Percentiles rank a stretch among this genome's conserved stretches.
These are phyloP conservation scores for Funneliformis geosporum DNA, from an alignment of 192 early-diverging fungal species.

Conservation along the genomic window DNA sequence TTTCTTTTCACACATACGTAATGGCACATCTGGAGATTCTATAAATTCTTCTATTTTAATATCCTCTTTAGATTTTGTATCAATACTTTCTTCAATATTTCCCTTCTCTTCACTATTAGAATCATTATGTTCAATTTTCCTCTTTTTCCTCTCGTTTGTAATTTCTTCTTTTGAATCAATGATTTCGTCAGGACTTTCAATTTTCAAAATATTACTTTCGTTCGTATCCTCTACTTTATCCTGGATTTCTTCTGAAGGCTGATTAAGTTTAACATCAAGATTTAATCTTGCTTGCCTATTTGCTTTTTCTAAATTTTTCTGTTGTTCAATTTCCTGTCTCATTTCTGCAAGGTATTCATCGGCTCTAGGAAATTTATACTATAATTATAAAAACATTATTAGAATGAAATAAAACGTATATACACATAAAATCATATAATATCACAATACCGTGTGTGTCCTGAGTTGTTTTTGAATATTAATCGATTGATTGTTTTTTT, in stretches of 20 bases:
- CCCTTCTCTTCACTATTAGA: neutral
- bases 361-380: conserved; percentile 46
- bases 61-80: neutral
- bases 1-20: conserved; percentile 61
- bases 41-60: conserved; percentile 32
- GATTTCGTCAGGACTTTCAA: neutral
- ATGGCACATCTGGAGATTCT: conserved; percentile 44
- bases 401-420: neutral
- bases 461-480: conserved; percentile 31
- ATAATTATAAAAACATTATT: conserved; percentile 28
- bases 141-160: neutral
- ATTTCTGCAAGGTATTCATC: conserved; percentile 42
- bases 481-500: conserved; percentile 29
- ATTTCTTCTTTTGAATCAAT: neutral
- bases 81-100: conserved; percentile 10
- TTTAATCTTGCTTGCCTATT: conserved; percentile 3
- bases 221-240: neutral
- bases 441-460: conserved; percentile 16
- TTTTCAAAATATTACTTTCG: neutral
- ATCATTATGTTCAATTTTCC: neutral
- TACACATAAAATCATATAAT: neutral
- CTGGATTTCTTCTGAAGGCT: neutral
- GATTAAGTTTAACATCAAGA: neutral
- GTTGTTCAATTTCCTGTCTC: conserved; percentile 16
- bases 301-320: conserved; percentile 29